phyloP scores from a whole-genome alignment of 176 grass and related monocot genomes.

The Musa itinerans region DNA sequence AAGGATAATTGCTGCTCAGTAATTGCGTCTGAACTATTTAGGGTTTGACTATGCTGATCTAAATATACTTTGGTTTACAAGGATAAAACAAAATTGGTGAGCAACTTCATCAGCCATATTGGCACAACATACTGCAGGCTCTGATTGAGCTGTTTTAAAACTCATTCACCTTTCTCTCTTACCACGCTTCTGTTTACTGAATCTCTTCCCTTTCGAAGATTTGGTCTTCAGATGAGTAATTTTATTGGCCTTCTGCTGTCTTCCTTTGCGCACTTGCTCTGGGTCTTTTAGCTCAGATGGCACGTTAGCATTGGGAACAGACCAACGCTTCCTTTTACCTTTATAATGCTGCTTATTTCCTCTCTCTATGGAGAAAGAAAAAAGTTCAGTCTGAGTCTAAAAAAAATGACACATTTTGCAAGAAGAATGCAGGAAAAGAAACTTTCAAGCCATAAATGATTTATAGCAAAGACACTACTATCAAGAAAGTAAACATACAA shows the following conservation, averaged over 20 bases:
- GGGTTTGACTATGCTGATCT: too few species aligned
- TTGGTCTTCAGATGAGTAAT: conserved; percentile 45
- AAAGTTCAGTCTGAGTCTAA: neutral
- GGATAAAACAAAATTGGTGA: neutral
- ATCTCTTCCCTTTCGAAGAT: conserved; percentile 34
- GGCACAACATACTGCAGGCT: conserved; percentile 18
- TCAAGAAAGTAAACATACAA: neutral
- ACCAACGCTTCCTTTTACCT: conserved; percentile 23
- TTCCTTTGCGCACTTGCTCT: conserved; percentile 60
- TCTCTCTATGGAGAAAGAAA: conserved; percentile 6
- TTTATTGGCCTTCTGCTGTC: conserved; percentile 59
- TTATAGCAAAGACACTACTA: neutral
- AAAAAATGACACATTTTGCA: neutral
- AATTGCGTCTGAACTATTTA: too few species aligned
- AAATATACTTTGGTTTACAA: neutral
- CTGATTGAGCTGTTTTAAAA: neutral
- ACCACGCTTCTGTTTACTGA: conserved; percentile 31
- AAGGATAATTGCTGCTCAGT: too few species aligned
- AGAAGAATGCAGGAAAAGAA: neutral
- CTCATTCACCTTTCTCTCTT: conserved; percentile 8
- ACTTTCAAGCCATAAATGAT: neutral
- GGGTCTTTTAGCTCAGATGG: conserved; percentile 66
- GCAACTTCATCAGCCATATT: neutral
- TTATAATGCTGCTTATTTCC: conserved; percentile 36
- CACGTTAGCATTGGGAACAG: conserved; percentile 59